Conservation (phyloP, 139 green algal species). For the Limnomonas spitsbergensis region DNA sequence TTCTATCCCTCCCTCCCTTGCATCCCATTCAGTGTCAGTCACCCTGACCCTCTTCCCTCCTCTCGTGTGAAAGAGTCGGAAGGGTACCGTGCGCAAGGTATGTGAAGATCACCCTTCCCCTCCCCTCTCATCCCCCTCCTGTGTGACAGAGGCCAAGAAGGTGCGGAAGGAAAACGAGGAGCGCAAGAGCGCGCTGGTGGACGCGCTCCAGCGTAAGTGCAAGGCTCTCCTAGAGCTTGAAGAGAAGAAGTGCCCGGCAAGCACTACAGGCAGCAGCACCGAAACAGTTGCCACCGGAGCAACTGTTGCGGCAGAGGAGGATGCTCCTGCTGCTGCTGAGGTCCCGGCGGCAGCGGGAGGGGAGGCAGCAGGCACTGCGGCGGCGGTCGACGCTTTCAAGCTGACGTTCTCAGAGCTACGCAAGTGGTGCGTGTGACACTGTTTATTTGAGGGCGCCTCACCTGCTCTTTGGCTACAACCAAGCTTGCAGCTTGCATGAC, state of each 20-base stretch:
- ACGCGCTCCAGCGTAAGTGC: conserved; percentile 59
- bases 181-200: conserved; percentile 54
- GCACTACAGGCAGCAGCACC: too few species aligned
- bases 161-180: background rate
- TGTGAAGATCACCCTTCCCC: too few species aligned
- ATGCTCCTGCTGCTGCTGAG: background rate
- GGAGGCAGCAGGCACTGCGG: background rate
- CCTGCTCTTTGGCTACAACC: too few species aligned
- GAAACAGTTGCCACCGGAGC: background rate
- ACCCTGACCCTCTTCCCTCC: too few species aligned
- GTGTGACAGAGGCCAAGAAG: background rate
- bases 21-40: too few species aligned
- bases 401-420: conserved; percentile 12
- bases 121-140: too few species aligned
- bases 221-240: conserved; percentile 50
- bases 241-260: conserved; percentile 21
- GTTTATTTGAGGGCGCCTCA: too few species aligned
- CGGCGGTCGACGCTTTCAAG: conserved; percentile 8
- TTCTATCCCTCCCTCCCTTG: too few species aligned
- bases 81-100: too few species aligned
- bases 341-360: background rate
- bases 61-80: too few species aligned
- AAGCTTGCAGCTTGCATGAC: background rate
- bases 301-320: background rate
- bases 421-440: conserved; percentile 12